Evolutionary conservation across 1,139 yeast genomes (phyloP), one percentile per base, ranked within the genome.

Genomic region (Hansenula lynferdii): DNA sequence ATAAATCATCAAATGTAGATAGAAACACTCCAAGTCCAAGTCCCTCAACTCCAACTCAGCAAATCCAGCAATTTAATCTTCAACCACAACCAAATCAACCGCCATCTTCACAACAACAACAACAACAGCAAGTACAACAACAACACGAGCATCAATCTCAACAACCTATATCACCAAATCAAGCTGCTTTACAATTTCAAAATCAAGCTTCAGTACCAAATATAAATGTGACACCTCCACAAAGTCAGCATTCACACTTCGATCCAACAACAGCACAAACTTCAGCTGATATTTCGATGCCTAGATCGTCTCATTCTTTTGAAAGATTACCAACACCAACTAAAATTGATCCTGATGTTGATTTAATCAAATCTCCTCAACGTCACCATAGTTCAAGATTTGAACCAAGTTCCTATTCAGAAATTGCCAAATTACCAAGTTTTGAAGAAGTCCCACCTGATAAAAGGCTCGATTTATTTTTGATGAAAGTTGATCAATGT

Each of bases 341-440:
- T 7, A 69, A 68, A 44, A 67, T 69, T 36, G 33, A 31, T 22
- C 58, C 64, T 38, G 77, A 74, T 36, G 61, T 79, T 31, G 87
- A 80, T 46, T 65, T 80, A 40, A 74, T 77, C 37, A 73, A 72
- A 44, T 72, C 95, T 1, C 97, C 98, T 11, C 87, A 86, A 55
- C 79, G 98, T 57, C 98, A 92, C 60, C 85, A 95, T 35, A 86
- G 96, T 23, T 86, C 96, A 27, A 72, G 97, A 48, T 89, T 94
- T 53, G 97, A 90, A 60, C 86, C 89, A 10, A 74, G 89, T 4
- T 70, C 76, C 21, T 80, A 82, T 49, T 76, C 85, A 28, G 89
- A 85, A 47, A 80, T 92, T 47, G 79, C 81, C 42, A 83, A 83
- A 57, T 72, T 94, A 42, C 97, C 98, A 8, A 73, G 77, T 40